Percentiles rank a stretch among this genome's conserved stretches.
These are phyloP conservation scores for Akanthomyces uredinophilus DNA, from an alignment of 2,329 filamentous ascomycete species.

Conservation along the genomic window DNA sequence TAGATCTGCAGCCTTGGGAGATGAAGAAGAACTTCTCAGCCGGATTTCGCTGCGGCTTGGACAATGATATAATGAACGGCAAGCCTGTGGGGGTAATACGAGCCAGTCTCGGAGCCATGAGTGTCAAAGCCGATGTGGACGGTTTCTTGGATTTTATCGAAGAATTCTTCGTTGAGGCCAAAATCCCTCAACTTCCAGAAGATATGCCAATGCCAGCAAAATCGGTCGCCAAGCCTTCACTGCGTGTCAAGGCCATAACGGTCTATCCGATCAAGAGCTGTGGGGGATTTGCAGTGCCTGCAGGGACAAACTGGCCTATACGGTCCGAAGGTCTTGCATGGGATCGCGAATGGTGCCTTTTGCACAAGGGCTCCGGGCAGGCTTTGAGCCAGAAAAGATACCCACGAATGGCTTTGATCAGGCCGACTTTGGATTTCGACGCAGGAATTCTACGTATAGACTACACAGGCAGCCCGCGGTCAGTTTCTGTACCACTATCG, in stretches of 20 bases:
- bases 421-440: constrained; percentile 67
- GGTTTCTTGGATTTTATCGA: constrained; percentile 65
- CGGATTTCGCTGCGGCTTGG: constrained; percentile 78
- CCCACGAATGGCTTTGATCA: constrained; percentile 80
- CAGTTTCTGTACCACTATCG: constrained; percentile 57
- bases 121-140: constrained; percentile 67
- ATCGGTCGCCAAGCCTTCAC: neutral
- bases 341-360: constrained; percentile 95
- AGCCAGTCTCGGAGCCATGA: constrained; percentile 87
- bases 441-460: constrained; percentile 59
- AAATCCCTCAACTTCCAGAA: neutral
- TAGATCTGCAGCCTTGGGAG: constrained; percentile 74
- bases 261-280: constrained; percentile 97
- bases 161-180: constrained; percentile 54
- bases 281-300: constrained; percentile 67
- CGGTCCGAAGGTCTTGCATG: constrained; percentile 78
- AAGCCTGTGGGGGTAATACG: constrained; percentile 86
- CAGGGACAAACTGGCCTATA: constrained; percentile 65
- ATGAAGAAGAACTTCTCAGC: constrained; percentile 79
- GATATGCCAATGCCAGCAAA: neutral
- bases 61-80: constrained; percentile 74
- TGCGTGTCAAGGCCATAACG: constrained; percentile 56
- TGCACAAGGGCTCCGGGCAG: constrained; percentile 79
- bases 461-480: constrained; percentile 33
- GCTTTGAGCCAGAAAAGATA: constrained; percentile 86